These are phyloP conservation scores for Hemisphaericaspora subhashii DNA, from an alignment of 1,139 yeast genomes.

Conservation along the genomic window DNA sequence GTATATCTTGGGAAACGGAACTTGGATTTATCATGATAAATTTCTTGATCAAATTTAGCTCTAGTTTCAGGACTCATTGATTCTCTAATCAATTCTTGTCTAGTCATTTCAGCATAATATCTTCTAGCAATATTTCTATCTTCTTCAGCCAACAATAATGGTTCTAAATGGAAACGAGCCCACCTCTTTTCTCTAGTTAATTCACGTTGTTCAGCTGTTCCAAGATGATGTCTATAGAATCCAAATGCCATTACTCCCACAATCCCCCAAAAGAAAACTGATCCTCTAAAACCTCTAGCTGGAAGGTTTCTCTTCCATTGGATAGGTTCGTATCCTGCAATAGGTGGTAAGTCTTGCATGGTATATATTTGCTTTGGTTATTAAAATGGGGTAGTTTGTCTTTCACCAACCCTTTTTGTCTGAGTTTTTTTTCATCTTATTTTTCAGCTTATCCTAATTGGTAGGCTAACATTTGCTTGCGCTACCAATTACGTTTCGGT, in stretches of 20 bases:
- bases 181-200: conserved; percentile 73
- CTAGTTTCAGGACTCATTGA: conserved; percentile 41
- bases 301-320: conserved; percentile 92
- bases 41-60: conserved; percentile 44
- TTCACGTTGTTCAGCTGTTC: conserved; percentile 77
- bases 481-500: background rate
- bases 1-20: conserved; percentile 46
- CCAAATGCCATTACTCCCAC: conserved; percentile 70
- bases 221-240: conserved; percentile 63
- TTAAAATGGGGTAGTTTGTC: background rate
- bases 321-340: conserved; percentile 81
- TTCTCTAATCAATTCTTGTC: conserved; percentile 58
- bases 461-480: background rate
- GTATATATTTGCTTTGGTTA: background rate
- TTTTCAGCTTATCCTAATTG: conserved; percentile 3
- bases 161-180: conserved; percentile 74
- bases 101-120: conserved; percentile 60
- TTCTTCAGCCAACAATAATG: conserved; percentile 77
- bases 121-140: conserved; percentile 81
- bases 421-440: conserved; percentile 3
- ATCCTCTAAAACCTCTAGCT: conserved; percentile 79
- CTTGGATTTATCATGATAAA: conserved; percentile 48
- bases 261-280: conserved; percentile 65
- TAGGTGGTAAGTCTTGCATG: conserved; percentile 85
- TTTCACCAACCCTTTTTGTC: too few species aligned